Evolutionary conservation across 805 yeast genomes (phyloP), one percentile per base, ranked within the genome.

Genomic region (Candida lessepsii): DNA sequence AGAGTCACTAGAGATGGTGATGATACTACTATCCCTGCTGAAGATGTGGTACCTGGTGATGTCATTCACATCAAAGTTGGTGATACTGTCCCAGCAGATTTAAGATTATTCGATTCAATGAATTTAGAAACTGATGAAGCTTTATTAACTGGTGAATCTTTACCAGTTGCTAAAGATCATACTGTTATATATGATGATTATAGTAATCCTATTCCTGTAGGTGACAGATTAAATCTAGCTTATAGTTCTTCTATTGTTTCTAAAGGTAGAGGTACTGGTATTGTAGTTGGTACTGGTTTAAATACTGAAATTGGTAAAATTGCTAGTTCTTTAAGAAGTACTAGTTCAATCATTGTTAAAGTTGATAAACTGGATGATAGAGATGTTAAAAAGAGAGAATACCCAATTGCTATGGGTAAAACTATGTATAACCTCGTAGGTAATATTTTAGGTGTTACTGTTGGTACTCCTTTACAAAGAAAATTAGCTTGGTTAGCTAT

Each of bases 401-500:
- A 46, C 62, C 58, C 53, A 53, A 57, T 20, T 14, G 67, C 67
- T 9, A 44, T 47, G 36, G 55, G 60, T 31, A 71, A 71, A 35
- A 72, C 75, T 20, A 35, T 59, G 26, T 56, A 61, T 33, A 73
- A 76, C 34, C 57, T 72, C 29, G 56, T 70, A 43, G 63, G 69
- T 45, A 70, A 73, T 40, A 58, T 71, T 28, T 69, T 74, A 39
- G 76, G 79, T 40, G 60, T 70, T 16, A 66, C 63, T 16, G 75
- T 71, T 13, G 70, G 70, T 53, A 75, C 78, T 48, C 72, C 58
- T 45, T 70, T 60, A 54, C 76, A 59, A 57, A 50, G 77, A 65
- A 47, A 67, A 53, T 43, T 77, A 58, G 54, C 73, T 47, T 52
- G 76, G 78, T 45, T 65, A 54, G 80, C 78, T 4, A 75, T 75